These are phyloP conservation scores for Clavariopsis aquatica DNA, from an alignment of 495 filamentous ascomycete species.

Conservation along the genomic window DNA sequence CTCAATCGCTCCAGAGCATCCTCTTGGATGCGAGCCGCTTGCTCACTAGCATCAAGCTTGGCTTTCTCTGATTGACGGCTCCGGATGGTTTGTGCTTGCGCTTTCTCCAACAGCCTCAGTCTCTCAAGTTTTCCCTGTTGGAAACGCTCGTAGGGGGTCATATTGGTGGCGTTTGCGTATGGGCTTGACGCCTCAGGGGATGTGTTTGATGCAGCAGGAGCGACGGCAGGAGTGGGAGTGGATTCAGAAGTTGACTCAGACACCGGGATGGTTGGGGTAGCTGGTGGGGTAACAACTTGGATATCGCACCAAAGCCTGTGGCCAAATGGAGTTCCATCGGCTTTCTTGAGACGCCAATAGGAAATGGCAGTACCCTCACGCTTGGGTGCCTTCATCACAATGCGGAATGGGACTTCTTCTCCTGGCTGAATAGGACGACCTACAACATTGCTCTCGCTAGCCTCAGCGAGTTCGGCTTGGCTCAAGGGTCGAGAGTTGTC, in stretches of 20 bases:
- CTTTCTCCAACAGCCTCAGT: not conserved
- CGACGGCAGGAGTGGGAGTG: not conserved
- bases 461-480: conserved; percentile 66
- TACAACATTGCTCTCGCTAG: conserved; percentile 79
- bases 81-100: not conserved
- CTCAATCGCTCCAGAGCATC: conserved; percentile 18
- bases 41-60: conserved; percentile 29
- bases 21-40: conserved; percentile 26
- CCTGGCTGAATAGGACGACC: conserved; percentile 67
- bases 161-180: not conserved
- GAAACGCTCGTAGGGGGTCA: conserved; percentile 20
- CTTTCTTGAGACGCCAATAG: conserved; percentile 91
- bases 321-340: conserved; percentile 80
- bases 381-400: conserved; percentile 75
- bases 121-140: conserved; percentile 4
- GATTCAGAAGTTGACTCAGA: not conserved
- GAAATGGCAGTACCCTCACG: conserved; percentile 78
- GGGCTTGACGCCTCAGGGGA: not conserved
- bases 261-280: conserved; percentile 8
- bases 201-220: not conserved
- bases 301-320: conserved; percentile 95
- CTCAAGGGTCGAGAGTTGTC: conserved; percentile 75
- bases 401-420: conserved; percentile 75
- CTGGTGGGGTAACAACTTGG: conserved; percentile 41
- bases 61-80: conserved; percentile 18